Evolutionary conservation across 441 rosid genomes (phyloP).

Genomic region (Corymbia citriodora): DNA sequence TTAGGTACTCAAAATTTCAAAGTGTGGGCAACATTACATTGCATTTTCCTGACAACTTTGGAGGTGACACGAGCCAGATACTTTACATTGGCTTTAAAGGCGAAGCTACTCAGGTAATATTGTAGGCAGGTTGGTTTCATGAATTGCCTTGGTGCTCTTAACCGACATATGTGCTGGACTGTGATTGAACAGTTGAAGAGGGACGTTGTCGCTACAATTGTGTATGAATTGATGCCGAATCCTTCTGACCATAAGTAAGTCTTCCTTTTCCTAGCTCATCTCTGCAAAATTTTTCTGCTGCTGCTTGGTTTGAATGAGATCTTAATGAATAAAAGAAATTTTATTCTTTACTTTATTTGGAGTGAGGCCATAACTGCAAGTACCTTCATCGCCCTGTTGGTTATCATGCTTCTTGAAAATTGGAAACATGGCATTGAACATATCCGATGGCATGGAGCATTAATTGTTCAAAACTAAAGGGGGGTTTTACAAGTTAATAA

Average conservation of each 20-base stretch:
- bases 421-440: not conserved
- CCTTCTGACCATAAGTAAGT: conserved; percentile 99
- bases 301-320: not conserved
- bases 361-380: not conserved
- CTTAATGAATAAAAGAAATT: not conserved
- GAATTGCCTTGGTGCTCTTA: not conserved
- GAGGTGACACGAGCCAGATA: conserved; percentile 71
- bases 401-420: not conserved
- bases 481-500: not conserved
- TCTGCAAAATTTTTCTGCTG: not conserved
- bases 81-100: conserved; percentile 89
- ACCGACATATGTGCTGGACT: conserved; percentile 9
- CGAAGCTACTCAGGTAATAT: conserved; percentile 85
- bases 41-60: conserved; percentile 85
- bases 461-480: not conserved
- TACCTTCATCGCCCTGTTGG: not conserved
- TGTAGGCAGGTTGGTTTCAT: not conserved
- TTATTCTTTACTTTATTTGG: not conserved
- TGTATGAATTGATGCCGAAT: conserved; percentile 87
- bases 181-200: conserved; percentile 69
- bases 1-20: conserved; percentile 86
- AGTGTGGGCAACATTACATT: conserved; percentile 76
- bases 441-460: not conserved
- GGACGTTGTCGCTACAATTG: conserved; percentile 85
- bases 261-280: not conserved